Percentiles rank a stretch among this genome's conserved stretches.
Conservation (phyloP, 805 yeast genomes). For the Saturnispora ahearnii region DNA sequence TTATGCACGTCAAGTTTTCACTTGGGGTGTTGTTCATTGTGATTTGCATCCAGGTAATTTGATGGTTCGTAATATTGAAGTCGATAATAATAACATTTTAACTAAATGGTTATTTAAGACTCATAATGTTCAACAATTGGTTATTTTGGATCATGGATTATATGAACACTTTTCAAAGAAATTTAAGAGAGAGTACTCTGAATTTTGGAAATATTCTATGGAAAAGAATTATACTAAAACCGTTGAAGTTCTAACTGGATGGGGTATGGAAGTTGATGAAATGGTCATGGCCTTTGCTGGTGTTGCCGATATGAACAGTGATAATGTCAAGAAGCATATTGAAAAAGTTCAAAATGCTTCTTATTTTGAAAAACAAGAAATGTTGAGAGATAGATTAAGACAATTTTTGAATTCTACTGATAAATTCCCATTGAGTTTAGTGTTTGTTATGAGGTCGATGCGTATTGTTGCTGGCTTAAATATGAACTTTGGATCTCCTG, state of each 20-base stretch:
- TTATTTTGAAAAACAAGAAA: conserved; percentile 34
- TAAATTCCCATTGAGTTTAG: conserved; percentile 56
- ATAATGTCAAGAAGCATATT: conserved; percentile 28
- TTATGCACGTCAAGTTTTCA: conserved; percentile 51
- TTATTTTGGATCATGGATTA: conserved; percentile 68
- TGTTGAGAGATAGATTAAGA: conserved; percentile 39
- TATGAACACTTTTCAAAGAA: conserved; percentile 45
- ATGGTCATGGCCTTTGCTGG: conserved; percentile 38
- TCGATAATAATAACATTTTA: conserved; percentile 6
- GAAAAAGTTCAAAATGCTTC: conserved; percentile 24
- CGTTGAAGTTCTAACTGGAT: conserved; percentile 37
- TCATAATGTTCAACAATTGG: conserved; percentile 42
- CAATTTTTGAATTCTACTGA: conserved; percentile 52
- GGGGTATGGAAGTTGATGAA: conserved; percentile 68
- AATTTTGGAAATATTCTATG: conserved; percentile 56
- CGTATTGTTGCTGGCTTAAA: conserved; percentile 67
- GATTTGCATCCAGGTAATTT: conserved; percentile 82
- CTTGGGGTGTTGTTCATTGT: conserved; percentile 61
- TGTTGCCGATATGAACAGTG: conserved; percentile 13
- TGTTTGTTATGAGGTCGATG: conserved; percentile 63
- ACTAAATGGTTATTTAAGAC: conserved; percentile 10
- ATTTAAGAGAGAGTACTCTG: conserved; percentile 48
- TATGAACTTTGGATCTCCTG: conserved; percentile 58
- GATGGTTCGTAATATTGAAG: conserved; percentile 36
- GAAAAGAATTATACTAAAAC: conserved; percentile 42